Evolutionary conservation across 148 eudicot genomes (phyloP).

Genomic region (Fallopia convolvulus): DNA sequence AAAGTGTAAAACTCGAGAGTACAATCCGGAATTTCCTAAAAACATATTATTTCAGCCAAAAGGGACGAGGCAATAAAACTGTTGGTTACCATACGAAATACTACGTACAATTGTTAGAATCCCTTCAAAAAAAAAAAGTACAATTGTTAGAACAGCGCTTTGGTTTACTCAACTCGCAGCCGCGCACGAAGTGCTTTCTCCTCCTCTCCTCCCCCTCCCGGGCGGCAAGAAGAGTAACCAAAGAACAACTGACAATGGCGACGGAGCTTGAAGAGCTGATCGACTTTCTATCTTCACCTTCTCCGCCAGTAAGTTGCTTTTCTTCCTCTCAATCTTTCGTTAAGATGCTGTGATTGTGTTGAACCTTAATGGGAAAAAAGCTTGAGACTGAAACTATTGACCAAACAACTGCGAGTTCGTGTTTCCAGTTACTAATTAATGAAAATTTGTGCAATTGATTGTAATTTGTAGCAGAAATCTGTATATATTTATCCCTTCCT

Average conservation of each 20-base stretch:
- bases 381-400: background rate
- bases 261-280: slow-evolving; percentile 87
- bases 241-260: slow-evolving; percentile 40
- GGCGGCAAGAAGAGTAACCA: background rate
- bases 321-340: background rate
- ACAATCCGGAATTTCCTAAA: too few species aligned
- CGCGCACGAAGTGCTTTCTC: background rate
- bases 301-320: slow-evolving; percentile 53
- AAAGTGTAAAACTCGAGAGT: too few species aligned
- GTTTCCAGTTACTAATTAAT: background rate
- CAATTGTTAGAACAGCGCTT: background rate
- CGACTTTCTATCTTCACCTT: slow-evolving; percentile 75
- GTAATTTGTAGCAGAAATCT: background rate
- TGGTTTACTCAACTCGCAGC: background rate
- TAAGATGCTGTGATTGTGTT: background rate
- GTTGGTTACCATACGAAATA: too few species aligned
- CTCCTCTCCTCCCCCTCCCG: background rate
- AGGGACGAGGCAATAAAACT: too few species aligned
- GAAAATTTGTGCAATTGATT: background rate
- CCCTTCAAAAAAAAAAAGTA: too few species aligned
- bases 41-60: too few species aligned
- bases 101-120: too few species aligned
- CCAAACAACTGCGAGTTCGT: background rate
- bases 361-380: background rate
- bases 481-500: background rate